Evolutionary conservation across 2,329 filamentous ascomycete genomes (phyloP).

Genomic region (Aspergillus fischeri): DNA sequence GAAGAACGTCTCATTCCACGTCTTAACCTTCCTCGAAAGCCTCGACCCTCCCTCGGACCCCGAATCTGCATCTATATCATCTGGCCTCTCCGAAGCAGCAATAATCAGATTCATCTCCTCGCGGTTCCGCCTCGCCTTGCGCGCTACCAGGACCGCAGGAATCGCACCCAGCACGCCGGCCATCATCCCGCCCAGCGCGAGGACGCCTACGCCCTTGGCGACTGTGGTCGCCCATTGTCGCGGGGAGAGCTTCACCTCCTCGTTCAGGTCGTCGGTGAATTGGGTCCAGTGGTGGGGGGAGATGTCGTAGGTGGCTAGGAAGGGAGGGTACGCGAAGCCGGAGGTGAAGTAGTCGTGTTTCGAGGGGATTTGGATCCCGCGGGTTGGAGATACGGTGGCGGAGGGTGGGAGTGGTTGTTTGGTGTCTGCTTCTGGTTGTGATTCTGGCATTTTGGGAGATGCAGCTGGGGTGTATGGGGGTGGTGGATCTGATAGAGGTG

Average conservation of each 20-base stretch:
- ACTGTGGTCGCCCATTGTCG: conserved; percentile 28
- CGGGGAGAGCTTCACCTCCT: conserved; percentile 24
- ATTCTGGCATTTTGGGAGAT: neutral
- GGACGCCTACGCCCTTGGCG: conserved; percentile 25
- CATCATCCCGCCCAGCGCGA: conserved; percentile 29
- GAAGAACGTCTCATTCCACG: conserved; percentile 30
- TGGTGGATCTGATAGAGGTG: neutral
- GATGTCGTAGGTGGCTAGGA: conserved; percentile 19
- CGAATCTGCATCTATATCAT: too few relatives aligned
- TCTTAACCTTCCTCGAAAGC: conserved; percentile 19
- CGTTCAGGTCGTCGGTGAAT: conserved; percentile 26
- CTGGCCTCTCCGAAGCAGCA: conserved; percentile 14
- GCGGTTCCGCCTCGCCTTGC: conserved; percentile 14
- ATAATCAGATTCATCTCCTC: conserved; percentile 25
- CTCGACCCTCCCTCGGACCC: neutral
- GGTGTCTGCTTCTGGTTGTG: conserved; percentile 1
- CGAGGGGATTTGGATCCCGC: conserved; percentile 30
- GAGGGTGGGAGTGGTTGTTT: conserved; percentile 10
- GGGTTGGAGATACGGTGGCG: conserved; percentile 7
- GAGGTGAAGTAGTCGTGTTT: conserved; percentile 22
- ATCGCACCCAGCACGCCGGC: conserved; percentile 26
- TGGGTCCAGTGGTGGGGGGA: conserved; percentile 19
- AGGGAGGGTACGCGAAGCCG: conserved; percentile 28
- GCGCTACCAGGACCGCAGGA: conserved; percentile 23
- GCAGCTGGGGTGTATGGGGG: neutral